Conservation (phyloP, 192 early-diverging fungal species). For the Entomortierella chlamydospora region DNA sequence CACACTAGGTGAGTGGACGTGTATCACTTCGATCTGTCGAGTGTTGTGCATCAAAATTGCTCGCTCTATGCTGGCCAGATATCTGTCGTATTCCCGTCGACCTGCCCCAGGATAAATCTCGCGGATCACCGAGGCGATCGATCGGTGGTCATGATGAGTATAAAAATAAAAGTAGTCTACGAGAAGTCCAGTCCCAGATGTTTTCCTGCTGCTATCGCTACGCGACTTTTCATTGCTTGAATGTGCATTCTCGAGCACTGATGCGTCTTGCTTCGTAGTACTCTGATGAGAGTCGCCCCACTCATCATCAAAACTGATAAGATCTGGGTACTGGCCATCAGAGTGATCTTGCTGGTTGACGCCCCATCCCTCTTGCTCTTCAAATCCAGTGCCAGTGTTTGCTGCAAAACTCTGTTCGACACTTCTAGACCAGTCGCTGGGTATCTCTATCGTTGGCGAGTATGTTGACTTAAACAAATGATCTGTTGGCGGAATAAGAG, state of each 20-base stretch:
- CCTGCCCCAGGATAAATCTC: constrained; percentile 42
- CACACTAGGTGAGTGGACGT: constrained; percentile 9
- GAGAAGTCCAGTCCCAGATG: constrained; percentile 14
- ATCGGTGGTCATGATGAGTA: constrained; percentile 21
- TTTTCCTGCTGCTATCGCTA: not conserved
- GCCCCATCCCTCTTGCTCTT: not conserved
- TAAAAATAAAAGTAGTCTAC: constrained; percentile 41
- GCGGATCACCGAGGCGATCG: constrained; percentile 12
- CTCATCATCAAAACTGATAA: constrained; percentile 27
- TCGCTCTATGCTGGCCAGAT: constrained; percentile 23
- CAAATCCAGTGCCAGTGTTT: not conserved
- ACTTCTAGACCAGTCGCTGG: constrained; percentile 7
- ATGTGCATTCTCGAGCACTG: not conserved
- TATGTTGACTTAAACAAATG: not conserved
- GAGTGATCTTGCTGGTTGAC: not conserved
- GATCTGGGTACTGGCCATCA: constrained; percentile 2
- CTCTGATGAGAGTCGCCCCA: not conserved
- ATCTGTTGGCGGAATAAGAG: constrained; percentile 11
- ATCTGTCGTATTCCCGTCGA: constrained; percentile 26
- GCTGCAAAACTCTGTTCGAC: not conserved
- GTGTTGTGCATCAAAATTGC: constrained; percentile 38
- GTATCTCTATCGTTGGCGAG: not conserved
- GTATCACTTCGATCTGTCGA: constrained; percentile 10
- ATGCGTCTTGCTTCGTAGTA: not conserved
- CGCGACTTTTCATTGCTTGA: not conserved